These are phyloP conservation scores for Solidago caesia DNA, from an alignment of 129 eudicot species.

Conservation along the genomic window DNA sequence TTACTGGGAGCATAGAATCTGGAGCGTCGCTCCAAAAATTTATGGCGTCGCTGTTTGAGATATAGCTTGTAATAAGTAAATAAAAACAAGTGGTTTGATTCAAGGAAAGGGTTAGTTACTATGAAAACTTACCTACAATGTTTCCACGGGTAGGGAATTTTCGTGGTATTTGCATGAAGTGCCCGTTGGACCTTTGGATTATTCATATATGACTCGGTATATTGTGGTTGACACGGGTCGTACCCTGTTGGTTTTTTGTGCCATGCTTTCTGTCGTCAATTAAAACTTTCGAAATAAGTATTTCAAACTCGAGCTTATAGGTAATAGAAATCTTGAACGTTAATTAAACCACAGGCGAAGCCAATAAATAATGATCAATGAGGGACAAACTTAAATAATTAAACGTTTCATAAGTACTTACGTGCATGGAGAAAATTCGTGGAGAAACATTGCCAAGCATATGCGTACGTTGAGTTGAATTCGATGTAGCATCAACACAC, in stretches of 20 bases:
- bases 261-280: slow-evolving; percentile 49
- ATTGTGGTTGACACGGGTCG: slow-evolving; percentile 63
- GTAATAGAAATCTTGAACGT: too few relatives aligned
- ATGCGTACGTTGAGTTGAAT: slow-evolving; percentile 33
- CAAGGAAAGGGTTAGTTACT: neutral
- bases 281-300: neutral
- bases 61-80: neutral
- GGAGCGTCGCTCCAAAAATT: slow-evolving; percentile 61
- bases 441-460: slow-evolving; percentile 43
- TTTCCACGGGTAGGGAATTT: slow-evolving; percentile 67
- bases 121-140: slow-evolving; percentile 69
- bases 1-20: slow-evolving; percentile 50
- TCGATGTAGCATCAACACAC: slow-evolving; percentile 38
- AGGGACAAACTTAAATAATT: neutral
- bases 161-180: slow-evolving; percentile 85
- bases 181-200: slow-evolving; percentile 75
- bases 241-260: slow-evolving; percentile 61
- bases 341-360: too few relatives aligned
- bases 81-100: neutral
- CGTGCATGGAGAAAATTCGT: slow-evolving; percentile 42
- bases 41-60: slow-evolving; percentile 42
- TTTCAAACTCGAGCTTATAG: too few relatives aligned
- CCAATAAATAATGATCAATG: too few relatives aligned
- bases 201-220: slow-evolving; percentile 59
- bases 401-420: slow-evolving; percentile 30